Percentiles rank a stretch among this genome's conserved stretches.
Conservation (phyloP, 148 eudicot genomes). For the Camellia sinensis region DNA sequence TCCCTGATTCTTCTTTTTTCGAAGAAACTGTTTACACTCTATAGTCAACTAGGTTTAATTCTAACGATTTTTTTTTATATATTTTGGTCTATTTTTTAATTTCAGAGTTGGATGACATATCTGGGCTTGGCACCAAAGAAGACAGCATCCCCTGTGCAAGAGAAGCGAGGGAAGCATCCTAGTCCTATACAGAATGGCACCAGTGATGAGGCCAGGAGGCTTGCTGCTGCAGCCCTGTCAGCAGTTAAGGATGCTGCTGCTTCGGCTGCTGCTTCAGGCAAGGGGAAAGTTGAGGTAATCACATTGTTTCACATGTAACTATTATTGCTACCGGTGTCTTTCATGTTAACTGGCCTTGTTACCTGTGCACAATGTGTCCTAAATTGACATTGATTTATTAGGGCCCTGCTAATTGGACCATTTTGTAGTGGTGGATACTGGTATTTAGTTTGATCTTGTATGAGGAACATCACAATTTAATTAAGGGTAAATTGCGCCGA, state of each 20-base stretch:
- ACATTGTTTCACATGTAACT: constrained; percentile 3
- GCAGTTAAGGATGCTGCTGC: constrained; percentile 72
- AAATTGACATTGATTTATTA: background rate
- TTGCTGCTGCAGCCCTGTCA: constrained; percentile 87
- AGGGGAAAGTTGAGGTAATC: constrained; percentile 80
- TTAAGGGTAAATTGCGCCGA: background rate
- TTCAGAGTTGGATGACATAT: constrained; percentile 74
- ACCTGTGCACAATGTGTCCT: background rate
- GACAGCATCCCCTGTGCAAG: constrained; percentile 25
- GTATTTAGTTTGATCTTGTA: background rate
- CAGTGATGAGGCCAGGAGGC: constrained; percentile 70
- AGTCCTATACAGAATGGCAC: constrained; percentile 38
- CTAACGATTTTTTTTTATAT: background rate
- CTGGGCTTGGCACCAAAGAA: constrained; percentile 65
- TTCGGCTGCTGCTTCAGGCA: constrained; percentile 38
- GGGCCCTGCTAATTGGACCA: background rate
- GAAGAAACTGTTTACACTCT: background rate
- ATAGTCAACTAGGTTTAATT: background rate
- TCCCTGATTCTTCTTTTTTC: background rate
- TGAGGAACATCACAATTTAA: background rate
- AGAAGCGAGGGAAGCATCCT: constrained; percentile 25
- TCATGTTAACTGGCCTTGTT: background rate
- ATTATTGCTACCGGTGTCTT: background rate
- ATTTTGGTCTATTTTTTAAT: background rate
- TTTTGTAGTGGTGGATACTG: background rate